Evolutionary conservation across 495 filamentous ascomycete genomes (phyloP).

Genomic region (Aspergillus coremiiformis): DNA sequence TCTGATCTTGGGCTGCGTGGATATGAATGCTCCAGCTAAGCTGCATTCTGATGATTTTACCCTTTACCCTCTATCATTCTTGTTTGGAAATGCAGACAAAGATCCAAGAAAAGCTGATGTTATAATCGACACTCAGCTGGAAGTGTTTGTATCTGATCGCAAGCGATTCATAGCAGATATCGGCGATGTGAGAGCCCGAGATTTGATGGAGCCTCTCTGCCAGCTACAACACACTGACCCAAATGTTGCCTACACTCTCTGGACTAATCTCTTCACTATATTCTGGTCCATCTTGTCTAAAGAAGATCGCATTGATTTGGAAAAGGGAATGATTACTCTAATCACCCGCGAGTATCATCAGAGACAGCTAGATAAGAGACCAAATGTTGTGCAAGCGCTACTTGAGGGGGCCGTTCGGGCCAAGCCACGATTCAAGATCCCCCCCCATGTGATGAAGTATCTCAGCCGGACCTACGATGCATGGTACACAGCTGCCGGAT

Average conservation of each 20-base stretch:
- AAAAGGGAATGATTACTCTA: slow-evolving; percentile 77
- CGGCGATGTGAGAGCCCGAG: slow-evolving; percentile 73
- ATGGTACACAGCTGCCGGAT: slow-evolving; percentile 84
- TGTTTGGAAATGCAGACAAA: slow-evolving; percentile 56
- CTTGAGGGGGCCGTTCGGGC: slow-evolving; percentile 76
- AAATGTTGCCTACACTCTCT: slow-evolving; percentile 73
- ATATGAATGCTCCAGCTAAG: slow-evolving; percentile 68
- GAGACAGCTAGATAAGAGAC: slow-evolving; percentile 85
- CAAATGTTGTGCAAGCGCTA: slow-evolving; percentile 88
- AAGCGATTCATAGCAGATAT: slow-evolving; percentile 75
- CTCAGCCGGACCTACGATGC: slow-evolving; percentile 84
- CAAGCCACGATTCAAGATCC: slow-evolving; percentile 79
- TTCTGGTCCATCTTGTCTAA: slow-evolving; percentile 83
- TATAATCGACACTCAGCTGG: slow-evolving; percentile 75
- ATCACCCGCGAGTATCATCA: slow-evolving; percentile 93
- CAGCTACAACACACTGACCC: slow-evolving; percentile 89
- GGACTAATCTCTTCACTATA: slow-evolving; percentile 84
- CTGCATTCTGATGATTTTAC: slow-evolving; percentile 80
- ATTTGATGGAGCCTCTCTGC: slow-evolving; percentile 83
- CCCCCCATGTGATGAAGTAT: slow-evolving; percentile 92
- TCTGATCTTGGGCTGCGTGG: slow-evolving; percentile 80
- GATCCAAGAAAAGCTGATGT: slow-evolving; percentile 63
- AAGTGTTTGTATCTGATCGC: slow-evolving; percentile 69
- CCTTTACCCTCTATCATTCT: slow-evolving; percentile 57
- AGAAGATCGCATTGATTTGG: slow-evolving; percentile 85